Evolutionary conservation across 106 monocot species (phyloP).

Genomic region (Gastrodia elata): DNA sequence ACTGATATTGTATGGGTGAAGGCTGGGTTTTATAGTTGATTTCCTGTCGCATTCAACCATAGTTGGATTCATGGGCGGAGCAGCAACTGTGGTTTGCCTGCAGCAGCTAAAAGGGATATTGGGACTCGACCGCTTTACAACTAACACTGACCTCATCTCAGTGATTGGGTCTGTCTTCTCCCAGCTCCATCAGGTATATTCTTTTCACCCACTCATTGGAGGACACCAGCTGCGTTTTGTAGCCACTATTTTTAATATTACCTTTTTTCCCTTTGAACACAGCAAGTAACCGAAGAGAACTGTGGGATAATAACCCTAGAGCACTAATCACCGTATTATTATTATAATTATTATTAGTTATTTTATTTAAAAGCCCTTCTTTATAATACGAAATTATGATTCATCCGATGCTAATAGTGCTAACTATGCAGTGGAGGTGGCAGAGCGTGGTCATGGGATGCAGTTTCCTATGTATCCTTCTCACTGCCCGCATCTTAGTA

Average conservation of each 20-base stretch:
- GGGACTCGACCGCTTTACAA: conserved; percentile 67
- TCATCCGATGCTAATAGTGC: neutral
- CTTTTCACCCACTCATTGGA: too few species aligned
- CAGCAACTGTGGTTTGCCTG: conserved; percentile 78
- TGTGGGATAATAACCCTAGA: too few species aligned
- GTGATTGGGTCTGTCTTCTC: conserved; percentile 62
- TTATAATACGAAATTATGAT: too few species aligned
- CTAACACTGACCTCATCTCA: conserved; percentile 57
- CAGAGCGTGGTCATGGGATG: conserved; percentile 62
- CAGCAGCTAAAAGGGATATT: conserved; percentile 73
- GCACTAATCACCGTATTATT: too few species aligned
- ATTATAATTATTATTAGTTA: too few species aligned
- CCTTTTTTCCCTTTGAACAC: too few species aligned
- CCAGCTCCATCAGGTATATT: conserved; percentile 68
- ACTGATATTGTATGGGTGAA: conserved; percentile 1
- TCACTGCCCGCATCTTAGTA: conserved; percentile 66
- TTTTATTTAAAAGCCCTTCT: too few species aligned
- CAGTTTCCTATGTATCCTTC: conserved; percentile 73
- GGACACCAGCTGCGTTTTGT: too few species aligned
- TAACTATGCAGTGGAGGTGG: conserved; percentile 85
- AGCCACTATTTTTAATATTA: too few species aligned
- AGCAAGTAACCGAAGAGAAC: too few species aligned
- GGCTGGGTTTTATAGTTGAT: conserved; percentile 84
- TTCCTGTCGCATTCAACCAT: conserved; percentile 75
- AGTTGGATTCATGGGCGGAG: conserved; percentile 83